Evolutionary conservation across 139 green algal genomes (phyloP).

Genomic region (Eudorina sp.): DNA sequence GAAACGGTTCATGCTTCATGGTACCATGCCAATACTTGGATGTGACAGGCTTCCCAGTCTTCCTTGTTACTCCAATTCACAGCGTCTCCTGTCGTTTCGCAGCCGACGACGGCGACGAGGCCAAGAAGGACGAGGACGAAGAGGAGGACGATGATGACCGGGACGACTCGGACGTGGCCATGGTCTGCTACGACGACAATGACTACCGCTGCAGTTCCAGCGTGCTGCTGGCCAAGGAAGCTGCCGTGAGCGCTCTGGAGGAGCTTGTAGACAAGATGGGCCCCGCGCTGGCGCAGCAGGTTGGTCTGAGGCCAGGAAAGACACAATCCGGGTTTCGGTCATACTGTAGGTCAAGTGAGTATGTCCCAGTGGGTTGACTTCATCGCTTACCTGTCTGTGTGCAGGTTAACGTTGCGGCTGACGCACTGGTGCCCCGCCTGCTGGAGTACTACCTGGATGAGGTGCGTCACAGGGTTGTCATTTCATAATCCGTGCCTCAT

Average conservation of each 20-base stretch:
- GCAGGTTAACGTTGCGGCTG: not conserved
- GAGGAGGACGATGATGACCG: not conserved
- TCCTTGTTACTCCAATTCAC: no score
- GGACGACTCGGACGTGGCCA: constrained; percentile 20
- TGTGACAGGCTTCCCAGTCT: no score
- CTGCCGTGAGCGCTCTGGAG: constrained; percentile 17
- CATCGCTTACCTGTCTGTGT: not conserved
- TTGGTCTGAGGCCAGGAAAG: no score
- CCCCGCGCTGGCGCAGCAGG: constrained; percentile 5
- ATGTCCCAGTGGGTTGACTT: no score
- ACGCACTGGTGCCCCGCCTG: constrained; percentile 25
- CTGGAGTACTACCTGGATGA: constrained; percentile 28
- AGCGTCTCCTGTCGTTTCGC: no score
- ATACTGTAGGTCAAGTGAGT: no score
- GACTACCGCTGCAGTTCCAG: not conserved
- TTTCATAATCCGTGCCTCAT: no score
- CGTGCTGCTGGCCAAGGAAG: constrained; percentile 15
- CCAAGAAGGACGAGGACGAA: not conserved
- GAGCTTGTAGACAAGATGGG: constrained; percentile 26
- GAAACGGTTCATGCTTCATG: no score
- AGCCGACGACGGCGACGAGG: no score
- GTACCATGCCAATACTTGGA: no score
- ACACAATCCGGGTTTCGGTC: no score
- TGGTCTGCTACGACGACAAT: not conserved
- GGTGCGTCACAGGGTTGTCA: not conserved